Conservation (phyloP, 2,329 filamentous ascomycete species). For the Dothideomycetidae sp. region DNA sequence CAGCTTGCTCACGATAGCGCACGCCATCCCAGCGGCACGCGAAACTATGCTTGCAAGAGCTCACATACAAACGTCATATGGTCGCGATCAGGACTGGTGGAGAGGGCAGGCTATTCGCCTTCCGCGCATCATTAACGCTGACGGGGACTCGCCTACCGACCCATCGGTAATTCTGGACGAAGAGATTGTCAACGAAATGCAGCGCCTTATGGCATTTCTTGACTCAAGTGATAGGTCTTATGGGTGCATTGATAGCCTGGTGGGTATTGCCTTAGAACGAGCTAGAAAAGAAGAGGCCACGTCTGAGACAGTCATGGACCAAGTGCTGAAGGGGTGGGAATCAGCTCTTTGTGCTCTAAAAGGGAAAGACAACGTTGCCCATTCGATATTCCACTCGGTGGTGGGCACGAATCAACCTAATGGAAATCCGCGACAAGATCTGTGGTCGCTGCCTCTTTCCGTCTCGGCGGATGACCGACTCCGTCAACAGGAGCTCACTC, state of each 20-base stretch:
- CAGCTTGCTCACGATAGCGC: conserved; percentile 46
- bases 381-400: conserved; percentile 17
- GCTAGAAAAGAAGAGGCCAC: neutral
- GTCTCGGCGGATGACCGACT: conserved; percentile 8
- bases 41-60: conserved; percentile 41
- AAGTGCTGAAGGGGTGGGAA: neutral
- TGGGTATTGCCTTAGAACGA: conserved; percentile 23
- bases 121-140: conserved; percentile 35
- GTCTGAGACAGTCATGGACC: conserved; percentile 1
- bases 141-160: conserved; percentile 15
- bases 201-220: conserved; percentile 48
- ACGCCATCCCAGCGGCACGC: conserved; percentile 44
- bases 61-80: conserved; percentile 36
- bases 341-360: conserved; percentile 12
- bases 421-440: conserved; percentile 14
- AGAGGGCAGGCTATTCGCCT: conserved; percentile 39
- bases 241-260: conserved; percentile 40
- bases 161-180: conserved; percentile 25
- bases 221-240: conserved; percentile 44
- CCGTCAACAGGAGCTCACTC: conserved; percentile 20
- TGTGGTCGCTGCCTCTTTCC: conserved; percentile 9
- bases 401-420: conserved; percentile 15
- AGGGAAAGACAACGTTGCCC: conserved; percentile 9
- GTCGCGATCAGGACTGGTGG: conserved; percentile 47
- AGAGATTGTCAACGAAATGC: conserved; percentile 41